These are phyloP conservation scores for Aspergillus luchuensis DNA, from an alignment of 2,329 filamentous ascomycete genomes.

Conservation along the genomic window DNA sequence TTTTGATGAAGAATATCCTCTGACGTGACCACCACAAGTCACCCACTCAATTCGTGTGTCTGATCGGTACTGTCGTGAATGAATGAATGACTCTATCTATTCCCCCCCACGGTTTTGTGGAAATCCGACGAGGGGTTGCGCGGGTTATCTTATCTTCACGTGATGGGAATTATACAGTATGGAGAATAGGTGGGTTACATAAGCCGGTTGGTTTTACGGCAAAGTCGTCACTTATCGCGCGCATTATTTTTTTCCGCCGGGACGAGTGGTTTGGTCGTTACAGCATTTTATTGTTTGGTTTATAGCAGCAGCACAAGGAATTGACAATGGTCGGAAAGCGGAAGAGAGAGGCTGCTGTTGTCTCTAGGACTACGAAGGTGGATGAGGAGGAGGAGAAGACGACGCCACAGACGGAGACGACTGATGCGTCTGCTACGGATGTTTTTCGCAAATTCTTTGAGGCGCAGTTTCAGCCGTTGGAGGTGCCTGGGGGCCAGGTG, in stretches of 20 bases:
- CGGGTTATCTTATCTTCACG: conserved; percentile 42
- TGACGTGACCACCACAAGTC: no score
- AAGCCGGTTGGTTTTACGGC: neutral
- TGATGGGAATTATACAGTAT: conserved; percentile 24
- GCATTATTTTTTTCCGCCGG: neutral
- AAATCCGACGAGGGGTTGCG: conserved; percentile 20
- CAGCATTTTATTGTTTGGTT: neutral
- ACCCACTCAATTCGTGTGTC: no score
- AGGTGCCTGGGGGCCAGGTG: conserved; percentile 28
- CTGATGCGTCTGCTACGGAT: conserved; percentile 64
- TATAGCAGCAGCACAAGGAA: conserved; percentile 8
- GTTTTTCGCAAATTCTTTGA: conserved; percentile 86
- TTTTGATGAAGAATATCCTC: conserved; percentile 41
- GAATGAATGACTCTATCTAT: neutral
- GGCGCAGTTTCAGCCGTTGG: conserved; percentile 77
- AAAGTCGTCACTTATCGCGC: neutral
- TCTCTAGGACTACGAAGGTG: conserved; percentile 26
- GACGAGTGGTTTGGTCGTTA: neutral
- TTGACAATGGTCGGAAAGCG: conserved; percentile 49
- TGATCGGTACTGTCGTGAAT: no score
- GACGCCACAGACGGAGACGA: conserved; percentile 20
- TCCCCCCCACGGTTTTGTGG: conserved; percentile 15
- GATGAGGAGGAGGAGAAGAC: conserved; percentile 22
- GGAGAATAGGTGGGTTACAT: neutral
- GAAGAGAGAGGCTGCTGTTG: conserved; percentile 47